Evolutionary conservation across 2,329 filamentous ascomycete genomes (phyloP).

Genomic region (Talaromyces sp.): DNA sequence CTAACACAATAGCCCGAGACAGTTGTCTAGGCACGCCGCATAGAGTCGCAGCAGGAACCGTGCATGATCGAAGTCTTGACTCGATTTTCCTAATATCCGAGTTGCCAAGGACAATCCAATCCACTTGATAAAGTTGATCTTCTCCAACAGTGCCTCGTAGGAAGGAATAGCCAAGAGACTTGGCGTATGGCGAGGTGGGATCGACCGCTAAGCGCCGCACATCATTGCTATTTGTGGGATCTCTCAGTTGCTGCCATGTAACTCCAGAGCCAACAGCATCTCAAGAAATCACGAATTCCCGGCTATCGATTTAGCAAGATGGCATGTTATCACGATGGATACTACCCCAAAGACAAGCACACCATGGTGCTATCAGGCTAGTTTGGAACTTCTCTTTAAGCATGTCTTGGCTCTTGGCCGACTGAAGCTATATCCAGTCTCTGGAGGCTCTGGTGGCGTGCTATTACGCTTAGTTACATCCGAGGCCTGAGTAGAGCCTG

Average conservation of each 20-base stretch:
- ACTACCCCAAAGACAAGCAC: not conserved
- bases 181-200: not conserved
- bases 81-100: no score
- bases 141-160: no score
- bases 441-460: not conserved
- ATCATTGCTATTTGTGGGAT: not conserved
- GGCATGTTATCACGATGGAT: no score
- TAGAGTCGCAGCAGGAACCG: no score
- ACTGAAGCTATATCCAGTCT: not conserved
- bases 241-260: not conserved
- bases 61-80: no score
- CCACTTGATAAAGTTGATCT: no score
- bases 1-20: no score
- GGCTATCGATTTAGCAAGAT: no score
- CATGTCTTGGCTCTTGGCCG: not conserved
- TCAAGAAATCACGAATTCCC: not conserved
- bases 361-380: not conserved
- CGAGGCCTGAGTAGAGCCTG: not conserved
- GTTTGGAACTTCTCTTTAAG: not conserved
- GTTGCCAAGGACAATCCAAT: no score
- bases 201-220: not conserved
- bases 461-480: not conserved
- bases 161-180: no score
- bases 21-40: no score
- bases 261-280: not conserved